phyloP scores from a whole-genome alignment of 805 yeast genomes.

The Candida namnaoensis region DNA sequence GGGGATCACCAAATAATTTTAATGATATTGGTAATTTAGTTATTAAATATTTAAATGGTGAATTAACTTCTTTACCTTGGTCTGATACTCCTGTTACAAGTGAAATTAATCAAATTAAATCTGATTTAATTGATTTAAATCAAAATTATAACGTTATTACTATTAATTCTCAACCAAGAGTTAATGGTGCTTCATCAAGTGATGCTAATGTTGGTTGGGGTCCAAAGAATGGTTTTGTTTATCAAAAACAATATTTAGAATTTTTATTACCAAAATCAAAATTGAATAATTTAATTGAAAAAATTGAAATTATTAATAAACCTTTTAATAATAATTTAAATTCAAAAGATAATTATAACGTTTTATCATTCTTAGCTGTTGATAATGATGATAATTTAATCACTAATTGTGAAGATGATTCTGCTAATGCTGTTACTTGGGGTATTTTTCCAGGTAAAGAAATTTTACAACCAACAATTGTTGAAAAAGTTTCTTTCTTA shows the following conservation, averaged over 20 bases:
- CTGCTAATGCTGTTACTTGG: slow-evolving; percentile 95
- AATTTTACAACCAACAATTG: slow-evolving; percentile 92
- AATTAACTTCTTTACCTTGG: slow-evolving; percentile 81
- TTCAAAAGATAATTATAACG: slow-evolving; percentile 28
- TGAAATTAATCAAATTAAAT: slow-evolving; percentile 60
- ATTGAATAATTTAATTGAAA: slow-evolving; percentile 26
- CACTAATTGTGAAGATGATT: slow-evolving; percentile 63
- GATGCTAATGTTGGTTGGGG: slow-evolving; percentile 90
- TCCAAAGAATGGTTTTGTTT: slow-evolving; percentile 85
- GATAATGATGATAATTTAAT: slow-evolving; percentile 43
- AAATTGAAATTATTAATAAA: slow-evolving; percentile 38
- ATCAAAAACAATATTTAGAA: slow-evolving; percentile 90
- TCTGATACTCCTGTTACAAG: slow-evolving; percentile 81
- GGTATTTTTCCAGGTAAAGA: slow-evolving; percentile 96
- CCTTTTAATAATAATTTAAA: slow-evolving; percentile 13
- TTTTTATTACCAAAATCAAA: slow-evolving; percentile 59
- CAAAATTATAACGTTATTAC: slow-evolving; percentile 56
- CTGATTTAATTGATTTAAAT: slow-evolving; percentile 56
- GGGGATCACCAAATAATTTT: slow-evolving; percentile 72
- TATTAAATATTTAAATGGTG: slow-evolving; percentile 61
- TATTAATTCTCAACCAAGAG: slow-evolving; percentile 89
- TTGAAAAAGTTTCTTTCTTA: slow-evolving; percentile 81
- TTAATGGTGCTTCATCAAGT: slow-evolving; percentile 67
- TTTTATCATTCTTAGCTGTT: slow-evolving; percentile 75
- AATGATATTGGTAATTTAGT: slow-evolving; percentile 58